A percentile compares a stretch with the other conserved stretches of the same genome.
phyloP scores from a whole-genome alignment of 1,284 basidiomycete species.

The Puccinia polysora region DNA sequence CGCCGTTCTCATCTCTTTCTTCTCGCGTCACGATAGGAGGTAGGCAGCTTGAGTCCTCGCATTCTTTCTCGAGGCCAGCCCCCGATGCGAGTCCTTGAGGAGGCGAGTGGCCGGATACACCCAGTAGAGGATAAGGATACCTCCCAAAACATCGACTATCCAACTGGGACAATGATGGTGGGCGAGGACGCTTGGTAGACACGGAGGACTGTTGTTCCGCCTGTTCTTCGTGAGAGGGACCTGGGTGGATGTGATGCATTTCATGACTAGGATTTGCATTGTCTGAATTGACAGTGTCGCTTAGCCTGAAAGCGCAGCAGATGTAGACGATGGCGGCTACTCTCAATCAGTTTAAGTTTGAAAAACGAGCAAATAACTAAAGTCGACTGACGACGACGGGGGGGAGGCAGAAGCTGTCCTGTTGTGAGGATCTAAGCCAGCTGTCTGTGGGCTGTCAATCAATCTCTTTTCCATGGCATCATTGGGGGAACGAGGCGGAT shows the following conservation, averaged over 20 bases:
- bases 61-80: neutral
- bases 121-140: neutral
- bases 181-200: conserved; percentile 18
- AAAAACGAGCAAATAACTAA: neutral
- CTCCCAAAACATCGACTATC: conserved; percentile 22
- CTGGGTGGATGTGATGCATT: neutral
- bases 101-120: neutral
- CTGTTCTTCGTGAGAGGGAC: neutral
- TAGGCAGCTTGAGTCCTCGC: conserved; percentile 19
- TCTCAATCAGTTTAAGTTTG: neutral
- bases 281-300: conserved; percentile 14
- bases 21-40: conserved; percentile 41
- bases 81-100: neutral
- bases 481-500: neutral
- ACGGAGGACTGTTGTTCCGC: neutral
- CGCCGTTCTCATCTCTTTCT: conserved; percentile 17
- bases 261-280: neutral
- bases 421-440: neutral
- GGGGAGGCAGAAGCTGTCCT: conserved; percentile 10
- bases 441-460: neutral
- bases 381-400: conserved; percentile 24
- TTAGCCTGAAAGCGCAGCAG: neutral
- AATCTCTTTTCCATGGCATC: neutral
- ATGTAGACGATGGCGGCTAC: neutral
- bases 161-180: conserved; percentile 14